Conservation (phyloP, 495 filamentous ascomycete genomes). For the Trichoderma gamsii region DNA sequence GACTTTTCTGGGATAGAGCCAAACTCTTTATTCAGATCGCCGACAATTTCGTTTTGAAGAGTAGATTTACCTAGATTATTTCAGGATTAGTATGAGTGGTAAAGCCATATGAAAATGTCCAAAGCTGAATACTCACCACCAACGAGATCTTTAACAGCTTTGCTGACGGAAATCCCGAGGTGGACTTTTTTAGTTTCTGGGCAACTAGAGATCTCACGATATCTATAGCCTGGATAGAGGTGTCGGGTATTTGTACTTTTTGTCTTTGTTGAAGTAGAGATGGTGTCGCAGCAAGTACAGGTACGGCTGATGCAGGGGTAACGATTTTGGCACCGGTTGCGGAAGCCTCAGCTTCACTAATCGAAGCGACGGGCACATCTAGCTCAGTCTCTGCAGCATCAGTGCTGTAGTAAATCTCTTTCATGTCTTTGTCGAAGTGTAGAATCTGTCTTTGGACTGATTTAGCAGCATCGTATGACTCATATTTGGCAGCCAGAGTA, state of each 20-base stretch:
- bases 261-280: constrained; percentile 79
- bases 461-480: constrained; percentile 95
- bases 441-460: constrained; percentile 96
- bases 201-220: constrained; percentile 85
- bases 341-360: constrained; percentile 44
- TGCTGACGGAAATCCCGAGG: constrained; percentile 83
- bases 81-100: constrained; percentile 9
- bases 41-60: constrained; percentile 93
- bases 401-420: constrained; percentile 98
- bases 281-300: too few species aligned
- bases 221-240: constrained; percentile 78
- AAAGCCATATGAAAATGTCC: too few species aligned
- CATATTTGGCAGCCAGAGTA: constrained; percentile 94
- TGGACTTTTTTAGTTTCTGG: constrained; percentile 94
- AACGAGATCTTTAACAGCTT: constrained; percentile 97
- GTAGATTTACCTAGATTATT: constrained; percentile 74
- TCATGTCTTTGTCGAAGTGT: constrained; percentile 98
- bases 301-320: constrained; percentile 54
- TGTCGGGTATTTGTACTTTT: constrained; percentile 78
- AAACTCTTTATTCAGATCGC: constrained; percentile 96
- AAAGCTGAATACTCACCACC: constrained; percentile 61
- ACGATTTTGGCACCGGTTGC: constrained; percentile 46
- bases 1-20: constrained; percentile 97
- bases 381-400: constrained; percentile 93
- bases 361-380: constrained; percentile 69